Base-by-base conservation (phyloP, 2,329 filamentous ascomycete genomes). In the Zymoseptoria pseudotritici region DNA sequence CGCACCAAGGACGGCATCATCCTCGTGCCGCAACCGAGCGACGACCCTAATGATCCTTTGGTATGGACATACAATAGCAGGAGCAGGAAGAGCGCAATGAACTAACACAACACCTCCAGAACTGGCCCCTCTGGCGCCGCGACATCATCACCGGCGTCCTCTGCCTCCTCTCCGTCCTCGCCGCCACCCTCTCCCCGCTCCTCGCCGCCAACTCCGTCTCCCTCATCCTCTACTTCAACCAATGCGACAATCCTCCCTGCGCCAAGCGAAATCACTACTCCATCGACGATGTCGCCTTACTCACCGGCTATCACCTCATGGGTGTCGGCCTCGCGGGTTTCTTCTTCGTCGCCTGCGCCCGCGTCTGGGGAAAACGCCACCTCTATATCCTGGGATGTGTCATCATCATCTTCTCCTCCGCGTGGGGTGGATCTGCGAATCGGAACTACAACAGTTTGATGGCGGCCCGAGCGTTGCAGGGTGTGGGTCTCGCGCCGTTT, bases 351-450 rank as follows among this genome's bases (percentile, higher is more conserved):
- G 90, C 93, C 0, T 90, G 88, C 0, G 91, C 90, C 20, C 85
- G 92, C 59, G 87, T 97, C 64, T 97, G 90, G 89, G 93, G 93
- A 49, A 97, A 96, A 75, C 83, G 92, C 50, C 93, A 97, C 77
- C 77, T 91, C 17, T 97, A 96, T 73, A 76, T 97, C 24, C 68
- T 95, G 2, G 91, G 91, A 7, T 86, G 87, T 53, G 65, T 89
- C 54, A 80, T 96, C 60, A 81, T 96, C 67, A 82, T 95, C 50
- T 78, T 82, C 51, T 88, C 87, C 59, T 89, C 86, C 65, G 84
- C 83, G 6, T 97, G 92, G 92, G 91, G 84, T 26, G 90, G 90
- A 29, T 84, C 82, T 0, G 85, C 83, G 42, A 82, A 83, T 10
- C 80, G 78, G 49, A 85, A 85, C 72, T 94, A 95, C 73, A 79